Evolutionary conservation across 805 yeast species (phyloP).

Genomic region (Lipomyces starkeyi): DNA sequence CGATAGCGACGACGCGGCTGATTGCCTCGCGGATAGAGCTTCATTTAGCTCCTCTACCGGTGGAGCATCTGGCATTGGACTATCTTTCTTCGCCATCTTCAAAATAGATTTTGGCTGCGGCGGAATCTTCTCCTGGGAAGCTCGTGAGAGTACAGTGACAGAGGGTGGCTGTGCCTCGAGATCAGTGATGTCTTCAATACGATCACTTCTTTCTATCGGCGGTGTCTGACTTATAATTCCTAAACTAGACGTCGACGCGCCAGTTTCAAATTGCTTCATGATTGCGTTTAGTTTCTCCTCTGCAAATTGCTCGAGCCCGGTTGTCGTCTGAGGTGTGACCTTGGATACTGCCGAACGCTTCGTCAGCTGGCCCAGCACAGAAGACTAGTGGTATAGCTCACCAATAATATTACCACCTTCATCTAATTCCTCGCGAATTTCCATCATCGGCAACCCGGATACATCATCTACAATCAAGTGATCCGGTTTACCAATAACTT

Average conservation of each 20-base stretch:
- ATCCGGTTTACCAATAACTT: constrained; percentile 20
- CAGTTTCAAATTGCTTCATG: constrained; percentile 41
- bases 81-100: not conserved
- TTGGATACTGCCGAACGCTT: constrained; percentile 17
- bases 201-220: not conserved
- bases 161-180: not conserved
- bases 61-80: not conserved
- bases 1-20: not conserved
- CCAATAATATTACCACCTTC: constrained; percentile 74
- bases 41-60: not conserved
- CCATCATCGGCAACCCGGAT: constrained; percentile 71
- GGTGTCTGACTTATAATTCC: not conserved
- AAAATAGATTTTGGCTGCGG: not conserved
- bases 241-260: not conserved
- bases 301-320: constrained; percentile 29
- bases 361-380: not conserved
- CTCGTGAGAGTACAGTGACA: not conserved
- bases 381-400: not conserved
- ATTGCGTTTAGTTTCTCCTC: constrained; percentile 40
- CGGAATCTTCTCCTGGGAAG: not conserved
- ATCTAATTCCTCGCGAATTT: constrained; percentile 82
- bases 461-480: constrained; percentile 41
- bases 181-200: not conserved
- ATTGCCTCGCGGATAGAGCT: not conserved
- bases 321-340: constrained; percentile 25